Base-by-base conservation (phyloP, 805 yeast species). In the Hanseniaspora taiwanica region DNA sequence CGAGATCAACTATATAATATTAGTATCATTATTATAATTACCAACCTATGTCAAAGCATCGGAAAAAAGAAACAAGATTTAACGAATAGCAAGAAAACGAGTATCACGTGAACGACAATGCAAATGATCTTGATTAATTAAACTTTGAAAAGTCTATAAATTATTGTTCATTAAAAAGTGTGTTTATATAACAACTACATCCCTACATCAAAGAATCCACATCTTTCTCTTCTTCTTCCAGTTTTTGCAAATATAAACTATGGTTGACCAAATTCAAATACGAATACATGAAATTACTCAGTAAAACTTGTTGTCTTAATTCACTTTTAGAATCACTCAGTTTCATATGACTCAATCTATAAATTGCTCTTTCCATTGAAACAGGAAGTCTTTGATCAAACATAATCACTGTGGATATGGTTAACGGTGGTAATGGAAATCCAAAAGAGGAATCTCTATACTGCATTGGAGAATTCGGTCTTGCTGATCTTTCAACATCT, bases 201-300 rank as follows among this genome's bases (percentile, higher is more conserved):
- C 29, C 10, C 4, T 4, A 41, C 40, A 17, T 44, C 40, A n/a
- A n/a, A n/a, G n/a, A n/a, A n/a, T n/a, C n/a, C n/a, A n/a, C n/a
- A n/a, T 40, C 48, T 37, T 42, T n/a, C 40, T 37, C 32, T 39
- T 50, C 62, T 38, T 66, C 70, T 25, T 65, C 71, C 45, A 65
- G 58, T 44, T 78, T 84, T 51, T 81, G 89, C 45, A 82, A 59
- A 58, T 79, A 84, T 48, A 81, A 65, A 13, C 89, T 87, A 56
- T 89, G 96, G 58, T 89, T 94, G 42, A 91, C 95, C 59, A 91
- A 66, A 55, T 91, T 89, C 66, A 91, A 70, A 60, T 91, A 91
- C 0, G 96, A 89, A 56, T 91, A 91, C 98, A 91, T 91, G 72
- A 91, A 91, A 58, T 91, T 91, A 44, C 96, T 84, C 47, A 91